These are phyloP conservation scores for Brassica napus DNA, from an alignment of 345 rosid genomes.

Conservation along the genomic window Da-Ae NC_063442.1:31510501-31511000, in stretches of 20 bases:
- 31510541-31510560: conserved; percentile 33
- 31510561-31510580: conserved; percentile 40
- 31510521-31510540: conserved; percentile 30
- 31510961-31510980: no score
- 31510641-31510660: neutral
- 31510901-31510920: no score
- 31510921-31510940: no score
- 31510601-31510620: conserved; percentile 28
- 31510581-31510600: conserved; percentile 36
- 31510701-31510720: neutral
- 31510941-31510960: no score
- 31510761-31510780: conserved; percentile 28
- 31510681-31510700: neutral
- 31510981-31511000: no score
- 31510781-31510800: conserved; percentile 2
- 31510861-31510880: no score
- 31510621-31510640: conserved; percentile 35
- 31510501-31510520: neutral
- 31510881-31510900: no score
- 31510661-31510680: neutral
- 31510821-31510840: no score
- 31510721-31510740: conserved; percentile 13
- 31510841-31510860: no score
- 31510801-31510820: no score
- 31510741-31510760: conserved; percentile 6